These are phyloP conservation scores for Pleurotus platypus DNA, from an alignment of 768 basidiomycete species.

Conservation along the genomic window DNA sequence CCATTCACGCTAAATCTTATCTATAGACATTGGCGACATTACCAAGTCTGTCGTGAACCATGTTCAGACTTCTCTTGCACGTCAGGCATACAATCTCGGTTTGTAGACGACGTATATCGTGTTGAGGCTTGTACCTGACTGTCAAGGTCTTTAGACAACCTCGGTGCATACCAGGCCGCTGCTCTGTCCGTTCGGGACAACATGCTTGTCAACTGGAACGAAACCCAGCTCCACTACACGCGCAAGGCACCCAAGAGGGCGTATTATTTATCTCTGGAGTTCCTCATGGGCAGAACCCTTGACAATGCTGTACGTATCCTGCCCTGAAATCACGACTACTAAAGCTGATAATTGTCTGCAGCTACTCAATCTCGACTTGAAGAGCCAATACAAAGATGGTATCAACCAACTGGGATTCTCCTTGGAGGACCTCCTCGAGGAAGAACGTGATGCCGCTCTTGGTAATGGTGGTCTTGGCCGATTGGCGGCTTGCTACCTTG, in stretches of 20 bases:
- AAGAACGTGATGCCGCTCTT: constrained; percentile 91
- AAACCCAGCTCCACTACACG: constrained; percentile 71
- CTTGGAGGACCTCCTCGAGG: constrained; percentile 81
- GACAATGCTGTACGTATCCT: constrained; percentile 57
- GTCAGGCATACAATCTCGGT: constrained; percentile 88
- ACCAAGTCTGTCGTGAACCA: constrained; percentile 78
- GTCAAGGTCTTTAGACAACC: constrained; percentile 42
- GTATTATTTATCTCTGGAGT: constrained; percentile 96
- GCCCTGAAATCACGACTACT: constrained; percentile 41
- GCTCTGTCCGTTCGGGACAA: constrained; percentile 87
- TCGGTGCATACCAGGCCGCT: constrained; percentile 90
- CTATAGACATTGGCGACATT: constrained; percentile 54
- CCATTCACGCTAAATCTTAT: constrained; percentile 1
- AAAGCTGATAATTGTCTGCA: constrained; percentile 34
- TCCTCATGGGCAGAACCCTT: constrained; percentile 79
- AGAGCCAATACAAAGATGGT: constrained; percentile 67
- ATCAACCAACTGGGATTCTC: constrained; percentile 81
- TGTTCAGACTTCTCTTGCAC: constrained; percentile 85
- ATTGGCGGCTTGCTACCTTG: constrained; percentile 95
- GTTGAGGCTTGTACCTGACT: constrained; percentile 2
- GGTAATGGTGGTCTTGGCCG: constrained; percentile 96
- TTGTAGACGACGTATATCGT: constrained; percentile 12
- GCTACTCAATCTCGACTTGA: constrained; percentile 85
- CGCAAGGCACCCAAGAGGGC: constrained; percentile 85
- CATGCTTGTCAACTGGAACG: constrained; percentile 87